Percentiles rank a stretch among this genome's conserved stretches.
Evolutionary conservation across 2,329 filamentous ascomycete species (phyloP).

Genomic region (Claviceps citrina): DNA sequence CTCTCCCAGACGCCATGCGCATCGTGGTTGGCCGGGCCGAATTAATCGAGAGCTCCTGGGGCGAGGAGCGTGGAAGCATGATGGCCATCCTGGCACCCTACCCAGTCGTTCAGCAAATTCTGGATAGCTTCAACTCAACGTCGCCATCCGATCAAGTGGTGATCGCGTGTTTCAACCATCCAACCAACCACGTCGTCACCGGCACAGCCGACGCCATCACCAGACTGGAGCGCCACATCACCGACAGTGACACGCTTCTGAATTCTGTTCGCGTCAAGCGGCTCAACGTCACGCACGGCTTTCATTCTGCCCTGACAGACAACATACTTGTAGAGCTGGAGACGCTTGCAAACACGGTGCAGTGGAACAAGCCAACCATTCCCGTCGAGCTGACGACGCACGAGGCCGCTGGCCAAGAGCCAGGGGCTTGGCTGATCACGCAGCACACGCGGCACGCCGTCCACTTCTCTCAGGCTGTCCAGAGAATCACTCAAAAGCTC

Average conservation of each 20-base stretch:
- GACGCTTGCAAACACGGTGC: slow-evolving; percentile 10
- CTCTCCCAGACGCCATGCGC: slow-evolving; percentile 16
- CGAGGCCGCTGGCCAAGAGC: neutral
- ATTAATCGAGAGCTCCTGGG: slow-evolving; percentile 19
- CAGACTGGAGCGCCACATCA: slow-evolving; percentile 6
- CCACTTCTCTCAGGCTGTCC: slow-evolving; percentile 27
- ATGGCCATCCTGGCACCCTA: slow-evolving; percentile 14
- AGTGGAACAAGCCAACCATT: slow-evolving; percentile 2
- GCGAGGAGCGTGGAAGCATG: slow-evolving; percentile 23
- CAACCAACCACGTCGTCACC: neutral
- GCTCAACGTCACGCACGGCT: slow-evolving; percentile 31
- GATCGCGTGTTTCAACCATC: slow-evolving; percentile 7
- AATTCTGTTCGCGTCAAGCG: slow-evolving; percentile 17
- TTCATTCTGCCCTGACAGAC: slow-evolving; percentile 29
- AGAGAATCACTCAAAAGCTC: slow-evolving; percentile 19
- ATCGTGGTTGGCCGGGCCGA: slow-evolving; percentile 15
- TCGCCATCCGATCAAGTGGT: neutral
- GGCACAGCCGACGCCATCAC: slow-evolving; percentile 15
- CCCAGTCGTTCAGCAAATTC: neutral
- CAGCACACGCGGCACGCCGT: slow-evolving; percentile 29
- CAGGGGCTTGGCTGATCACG: slow-evolving; percentile 11
- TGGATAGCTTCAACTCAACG: neutral
- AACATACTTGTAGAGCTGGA: slow-evolving; percentile 14
- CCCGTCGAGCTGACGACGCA: slow-evolving; percentile 6
- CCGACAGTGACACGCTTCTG: neutral